Base-by-base conservation (phyloP, 2,329 filamentous ascomycete species). In the Claviceps monticola region DNA sequence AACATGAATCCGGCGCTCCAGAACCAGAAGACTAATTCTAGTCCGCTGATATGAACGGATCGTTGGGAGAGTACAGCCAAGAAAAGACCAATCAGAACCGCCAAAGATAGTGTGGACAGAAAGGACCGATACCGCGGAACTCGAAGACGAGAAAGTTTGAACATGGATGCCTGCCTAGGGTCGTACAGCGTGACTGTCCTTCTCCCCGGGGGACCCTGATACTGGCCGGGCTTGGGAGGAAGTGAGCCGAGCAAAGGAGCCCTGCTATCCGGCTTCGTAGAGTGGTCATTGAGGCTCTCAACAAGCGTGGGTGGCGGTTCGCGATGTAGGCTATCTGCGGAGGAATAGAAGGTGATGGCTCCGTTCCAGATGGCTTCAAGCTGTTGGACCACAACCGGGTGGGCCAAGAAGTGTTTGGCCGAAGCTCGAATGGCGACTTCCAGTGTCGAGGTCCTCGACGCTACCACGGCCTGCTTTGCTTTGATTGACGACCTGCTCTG, bases 1-100 rank as follows among this genome's bases (percentile, higher is more conserved):
- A 96, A 79, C 88, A 96, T 95, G 67, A 94, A 96, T 0, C 91
- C 91, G 26, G 88, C 88, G 63, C 88, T 95, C 90, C 91, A 97
- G 66, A 96, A 88, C 91, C 91, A 97, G 68, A 97, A 96, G 13
- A 95, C 66, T 16, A 96, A 73, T 65, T 97, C 91, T 9, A 96
- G 71, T 0, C 79, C 79, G 1, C 88, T 95, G 60, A 97, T 95
- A 50, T 83, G 77, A 51, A 83, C 76, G 2, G 88, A 91, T 54
- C 87, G 79, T 62, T 86, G 73, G 11, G 79, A 72, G 3, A 96
- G 75, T 9, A 97, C 89, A 9, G 88, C 84, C 17, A 96, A 71
- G 64, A 95, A 96, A 11, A 96, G 75, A 14, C 81, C 84, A 41
- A 96, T 83, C 63, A 97, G 75, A 46, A 95, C 80, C 21, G 86